phyloP scores from a whole-genome alignment of 2,329 filamentous ascomycete species.

The Xylaria sp. region DNA sequence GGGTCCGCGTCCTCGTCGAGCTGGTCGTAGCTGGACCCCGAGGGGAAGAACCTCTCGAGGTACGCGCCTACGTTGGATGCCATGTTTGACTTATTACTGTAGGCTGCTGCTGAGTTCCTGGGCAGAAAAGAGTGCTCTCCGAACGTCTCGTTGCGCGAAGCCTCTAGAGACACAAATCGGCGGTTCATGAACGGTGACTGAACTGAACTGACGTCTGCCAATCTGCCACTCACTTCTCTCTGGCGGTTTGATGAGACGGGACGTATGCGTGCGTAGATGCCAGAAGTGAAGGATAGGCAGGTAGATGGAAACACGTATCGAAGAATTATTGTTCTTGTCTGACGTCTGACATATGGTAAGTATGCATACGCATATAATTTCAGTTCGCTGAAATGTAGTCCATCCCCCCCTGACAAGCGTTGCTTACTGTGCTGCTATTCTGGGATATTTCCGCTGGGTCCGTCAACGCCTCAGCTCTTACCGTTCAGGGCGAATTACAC shows the following conservation, averaged over 20 bases:
- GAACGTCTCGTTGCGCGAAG: constrained; percentile 38
- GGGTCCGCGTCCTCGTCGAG: constrained; percentile 31
- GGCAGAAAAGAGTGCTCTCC: constrained; percentile 32
- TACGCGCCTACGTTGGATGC: constrained; percentile 35
- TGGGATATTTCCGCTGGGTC: constrained; percentile 26
- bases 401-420: constrained; percentile 16
- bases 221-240: background rate
- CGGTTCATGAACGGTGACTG: constrained; percentile 35
- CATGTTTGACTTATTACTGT: constrained; percentile 25
- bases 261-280: background rate
- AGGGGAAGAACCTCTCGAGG: constrained; percentile 36
- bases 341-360: constrained; percentile 7
- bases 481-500: constrained; percentile 24
- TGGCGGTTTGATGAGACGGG: background rate
- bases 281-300: constrained; percentile 13
- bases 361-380: too few species aligned
- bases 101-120: constrained; percentile 19
- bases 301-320: constrained; percentile 2
- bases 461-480: constrained; percentile 23
- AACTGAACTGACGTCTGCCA: background rate
- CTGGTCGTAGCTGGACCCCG: constrained; percentile 32
- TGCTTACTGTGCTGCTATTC: constrained; percentile 39
- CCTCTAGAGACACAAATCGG: constrained; percentile 36
- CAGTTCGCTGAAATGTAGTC: constrained; percentile 1
- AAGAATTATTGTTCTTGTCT: constrained; percentile 14